Evolutionary conservation across 116 monocot species (phyloP), one percentile per base, ranked within the genome.

Genomic region (Dioscorea cayenensis): DNA sequence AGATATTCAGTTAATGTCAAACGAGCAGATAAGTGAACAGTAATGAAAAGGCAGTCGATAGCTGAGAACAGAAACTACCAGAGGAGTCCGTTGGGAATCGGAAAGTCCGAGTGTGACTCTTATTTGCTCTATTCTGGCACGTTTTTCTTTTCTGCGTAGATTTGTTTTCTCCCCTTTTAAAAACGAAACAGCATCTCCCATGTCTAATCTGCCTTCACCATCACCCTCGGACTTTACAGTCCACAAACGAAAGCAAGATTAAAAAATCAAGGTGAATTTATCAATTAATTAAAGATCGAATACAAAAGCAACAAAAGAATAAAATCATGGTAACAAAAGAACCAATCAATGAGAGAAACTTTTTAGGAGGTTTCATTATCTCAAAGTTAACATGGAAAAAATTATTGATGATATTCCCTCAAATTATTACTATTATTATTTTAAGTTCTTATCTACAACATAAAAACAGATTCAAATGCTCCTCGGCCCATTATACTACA

Each of bases 91-190:
- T 72, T 97, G 96, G 25, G 86, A 86, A 82, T 97, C 96, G 25
- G 96, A 87, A 75, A 97, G 96, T 8, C 96, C 92, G 78, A 97
- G 96, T 60, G 76, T 97, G 49, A 86, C 79, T 70, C 96, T 84
- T 63, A 97, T 97, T 74, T 92, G 96, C 67, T 97, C 92, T 67
- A 97, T 97, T 72, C 96, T 86, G 6, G 86, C 86, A 70, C 84
- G 87, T 73, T 92, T 97, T 75, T 92, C 96, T 79, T 97, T 97
- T 76, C 96, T 86, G 23, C 90, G 90, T 23, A 97, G 52, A 61
- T 88, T 97, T 81, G 79, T 90, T 38, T 78, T 81, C 80, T 92
- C 96, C 62, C 96, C 96, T 76, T 76, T 97, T 65, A 97, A 6
- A 49, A 97, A 21, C 55, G 96, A 81, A 69, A 92, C 92, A 18